Evolutionary conservation across 345 rosid species (phyloP), one percentile per base, ranked within the genome.

Genomic region (rapeseed (Brassica napus)): DNA sequence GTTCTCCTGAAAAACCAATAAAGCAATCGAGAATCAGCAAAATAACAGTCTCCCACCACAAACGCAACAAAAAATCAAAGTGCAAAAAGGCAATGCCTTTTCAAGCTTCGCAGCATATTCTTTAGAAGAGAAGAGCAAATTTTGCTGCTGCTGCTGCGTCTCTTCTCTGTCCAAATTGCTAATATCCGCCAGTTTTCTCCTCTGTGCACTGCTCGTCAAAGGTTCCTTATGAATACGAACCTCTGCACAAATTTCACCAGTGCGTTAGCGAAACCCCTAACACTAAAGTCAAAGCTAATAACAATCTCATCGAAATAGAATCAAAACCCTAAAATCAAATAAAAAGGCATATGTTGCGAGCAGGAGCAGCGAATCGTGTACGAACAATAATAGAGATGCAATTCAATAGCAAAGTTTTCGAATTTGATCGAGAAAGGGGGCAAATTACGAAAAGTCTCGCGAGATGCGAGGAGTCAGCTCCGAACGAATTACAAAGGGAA

Each of bases 21-120:
- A 58, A 73, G 69, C 16, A 72, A 14, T 5, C 11, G 61, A 39
- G 16, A 83, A 69, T 64, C 60, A 75, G 31, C 24, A 14, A 35
- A 14, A 49, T 5, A 28, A 6, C 6, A 57, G 47, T 3, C 15
- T 69, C 80, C 23, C 9, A 24, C 10, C 35, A 37, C 21, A 26
- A 68, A 3, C 9, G 18, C 21, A 78, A 39, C 69, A 72, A 66
- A 39, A 47, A 55, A 60, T 11, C 0, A 81, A 21, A 35, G 67
- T 23, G 64, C 3, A 44, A 44, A 76, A 61, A 54, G 30, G 15
- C 31, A 59, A 60, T 85, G 79, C 92, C 90, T 83, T 85, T 77
- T 82, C 87, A 60, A 89, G 89, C 82, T 84, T 84, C 42, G 83
- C 83, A 31, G 86, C 44, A 69, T 77, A 84, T 2, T 86, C 88